Conservation (phyloP, 257 asterid genomes). For the Prunella vulgaris region DNA sequence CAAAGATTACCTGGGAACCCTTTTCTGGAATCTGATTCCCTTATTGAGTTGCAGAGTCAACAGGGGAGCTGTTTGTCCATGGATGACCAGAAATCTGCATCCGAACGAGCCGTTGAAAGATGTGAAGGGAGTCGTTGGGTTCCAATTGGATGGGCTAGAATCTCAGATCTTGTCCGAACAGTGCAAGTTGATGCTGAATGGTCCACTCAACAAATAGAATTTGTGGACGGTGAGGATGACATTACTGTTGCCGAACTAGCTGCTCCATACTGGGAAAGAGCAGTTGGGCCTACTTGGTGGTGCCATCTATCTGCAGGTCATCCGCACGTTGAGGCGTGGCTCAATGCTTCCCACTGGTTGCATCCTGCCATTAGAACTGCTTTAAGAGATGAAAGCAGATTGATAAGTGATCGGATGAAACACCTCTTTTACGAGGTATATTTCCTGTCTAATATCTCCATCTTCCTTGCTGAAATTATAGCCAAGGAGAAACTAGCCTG, state of each 20-base stretch:
- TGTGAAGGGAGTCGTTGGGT: slow-evolving; percentile 60
- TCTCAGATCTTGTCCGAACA: slow-evolving; percentile 60
- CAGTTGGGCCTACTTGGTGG: slow-evolving; percentile 98
- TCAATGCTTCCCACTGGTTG: slow-evolving; percentile 71
- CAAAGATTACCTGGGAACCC: slow-evolving; percentile 20
- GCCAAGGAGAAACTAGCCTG: slow-evolving; percentile 8
- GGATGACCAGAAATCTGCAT: slow-evolving; percentile 34
- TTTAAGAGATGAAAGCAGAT: slow-evolving; percentile 80
- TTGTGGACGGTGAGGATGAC: slow-evolving; percentile 64
- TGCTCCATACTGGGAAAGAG: slow-evolving; percentile 91
- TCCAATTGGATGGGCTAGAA: slow-evolving; percentile 91
- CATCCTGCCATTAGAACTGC: slow-evolving; percentile 94
- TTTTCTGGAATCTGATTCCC: slow-evolving; percentile 37
- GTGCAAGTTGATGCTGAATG: slow-evolving; percentile 66
- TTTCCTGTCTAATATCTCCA: neutral
- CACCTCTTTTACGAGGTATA: slow-evolving; percentile 87
- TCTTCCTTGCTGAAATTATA: slow-evolving; percentile 13
- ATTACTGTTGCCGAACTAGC: slow-evolving; percentile 87
- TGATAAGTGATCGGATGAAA: slow-evolving; percentile 90
- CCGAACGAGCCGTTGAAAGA: slow-evolving; percentile 27
- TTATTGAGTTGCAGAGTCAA: slow-evolving; percentile 34
- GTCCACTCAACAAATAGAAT: slow-evolving; percentile 48
- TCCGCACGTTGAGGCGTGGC: slow-evolving; percentile 74
- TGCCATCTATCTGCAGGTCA: slow-evolving; percentile 90
- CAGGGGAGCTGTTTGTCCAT: slow-evolving; percentile 21